These are phyloP conservation scores for Alternaria dauci DNA, from an alignment of 2,329 filamentous ascomycete species.

Conservation along the genomic window DNA sequence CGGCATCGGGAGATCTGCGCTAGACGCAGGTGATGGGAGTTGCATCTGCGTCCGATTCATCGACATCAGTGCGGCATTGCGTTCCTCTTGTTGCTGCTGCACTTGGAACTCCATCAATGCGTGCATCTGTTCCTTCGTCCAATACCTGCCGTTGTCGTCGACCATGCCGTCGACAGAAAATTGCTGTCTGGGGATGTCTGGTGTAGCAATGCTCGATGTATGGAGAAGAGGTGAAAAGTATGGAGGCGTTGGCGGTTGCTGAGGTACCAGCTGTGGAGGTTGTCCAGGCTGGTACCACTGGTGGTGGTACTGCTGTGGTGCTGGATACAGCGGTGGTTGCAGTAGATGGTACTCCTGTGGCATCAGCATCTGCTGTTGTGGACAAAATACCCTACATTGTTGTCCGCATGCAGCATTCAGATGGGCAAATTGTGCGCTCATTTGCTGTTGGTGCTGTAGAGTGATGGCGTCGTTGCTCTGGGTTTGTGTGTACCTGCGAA, in stretches of 20 bases:
- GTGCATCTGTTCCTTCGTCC: background rate
- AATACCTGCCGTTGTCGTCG: background rate
- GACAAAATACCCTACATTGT: background rate
- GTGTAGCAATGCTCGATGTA: background rate
- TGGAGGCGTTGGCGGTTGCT: background rate
- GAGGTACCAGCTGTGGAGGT: background rate
- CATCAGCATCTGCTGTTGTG: background rate
- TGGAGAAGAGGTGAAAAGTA: background rate
- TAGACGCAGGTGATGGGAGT: background rate
- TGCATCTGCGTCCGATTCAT: background rate
- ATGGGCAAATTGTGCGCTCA: background rate
- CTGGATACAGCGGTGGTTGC: background rate
- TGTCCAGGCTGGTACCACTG: background rate
- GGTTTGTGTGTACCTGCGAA: background rate
- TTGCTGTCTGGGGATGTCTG: background rate
- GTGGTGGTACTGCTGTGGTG: background rate
- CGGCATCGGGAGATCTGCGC: background rate
- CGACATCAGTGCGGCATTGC: background rate
- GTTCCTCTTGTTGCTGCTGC: background rate
- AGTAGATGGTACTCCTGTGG: background rate
- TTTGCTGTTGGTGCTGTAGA: background rate
- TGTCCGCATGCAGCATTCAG: background rate
- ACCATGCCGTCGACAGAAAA: background rate
- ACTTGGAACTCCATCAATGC: background rate
- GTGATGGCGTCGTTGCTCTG: background rate